phyloP scores from a whole-genome alignment of 768 basidiomycete genomes.

The Tylopilus felleus region DNA sequence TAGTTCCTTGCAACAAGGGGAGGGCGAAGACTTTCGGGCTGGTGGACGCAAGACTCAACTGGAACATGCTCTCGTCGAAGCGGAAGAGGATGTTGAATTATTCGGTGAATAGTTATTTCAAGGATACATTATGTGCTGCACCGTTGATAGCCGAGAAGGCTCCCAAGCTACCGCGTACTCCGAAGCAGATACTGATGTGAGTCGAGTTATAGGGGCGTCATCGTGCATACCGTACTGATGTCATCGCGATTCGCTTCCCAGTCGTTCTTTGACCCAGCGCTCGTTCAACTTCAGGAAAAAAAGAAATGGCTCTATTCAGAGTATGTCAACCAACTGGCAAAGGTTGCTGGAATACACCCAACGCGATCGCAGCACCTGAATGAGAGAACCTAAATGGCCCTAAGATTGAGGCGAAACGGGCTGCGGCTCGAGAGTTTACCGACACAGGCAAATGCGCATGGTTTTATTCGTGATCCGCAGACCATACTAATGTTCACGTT shows the following conservation, averaged over 20 bases:
- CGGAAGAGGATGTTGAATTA: constrained; percentile 93
- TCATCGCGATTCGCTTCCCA: constrained; percentile 27
- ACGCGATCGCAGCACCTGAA: constrained; percentile 50
- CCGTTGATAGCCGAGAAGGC: constrained; percentile 78
- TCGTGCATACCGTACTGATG: neutral
- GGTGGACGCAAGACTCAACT: constrained; percentile 69
- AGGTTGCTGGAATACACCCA: neutral
- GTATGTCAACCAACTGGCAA: constrained; percentile 31
- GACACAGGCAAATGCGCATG: constrained; percentile 59
- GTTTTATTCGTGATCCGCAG: neutral
- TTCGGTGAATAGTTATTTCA: constrained; percentile 94
- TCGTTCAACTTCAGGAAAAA: constrained; percentile 82
- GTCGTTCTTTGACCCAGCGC: constrained; percentile 84
- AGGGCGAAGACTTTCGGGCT: constrained; percentile 86
- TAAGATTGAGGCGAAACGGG: constrained; percentile 84
- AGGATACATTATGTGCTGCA: constrained; percentile 80
- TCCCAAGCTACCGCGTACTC: constrained; percentile 79
- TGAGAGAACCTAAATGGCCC: constrained; percentile 62
- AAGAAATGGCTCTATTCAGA: constrained; percentile 79
- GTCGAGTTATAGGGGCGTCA: constrained; percentile 26
- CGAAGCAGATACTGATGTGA: constrained; percentile 82
- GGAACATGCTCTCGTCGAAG: constrained; percentile 86
- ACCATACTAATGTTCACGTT: neutral
- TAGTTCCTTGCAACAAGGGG: constrained; percentile 88
- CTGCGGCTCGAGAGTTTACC: constrained; percentile 79